These are phyloP conservation scores for Tetrapisispora arboricola DNA, from an alignment of 805 yeast species.

Conservation along the genomic window DNA sequence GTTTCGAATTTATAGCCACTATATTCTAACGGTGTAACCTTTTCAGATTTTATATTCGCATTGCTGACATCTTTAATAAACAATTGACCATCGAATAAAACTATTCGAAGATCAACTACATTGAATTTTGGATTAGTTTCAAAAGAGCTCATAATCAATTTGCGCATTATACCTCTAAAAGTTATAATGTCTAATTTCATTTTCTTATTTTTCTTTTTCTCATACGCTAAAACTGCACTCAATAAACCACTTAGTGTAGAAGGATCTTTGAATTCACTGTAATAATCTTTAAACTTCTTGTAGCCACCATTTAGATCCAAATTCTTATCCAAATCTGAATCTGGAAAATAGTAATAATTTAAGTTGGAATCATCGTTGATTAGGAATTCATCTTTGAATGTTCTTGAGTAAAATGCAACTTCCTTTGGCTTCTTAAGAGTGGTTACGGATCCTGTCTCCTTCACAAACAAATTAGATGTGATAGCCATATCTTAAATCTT, in stretches of 20 bases:
- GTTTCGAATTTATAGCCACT: conserved; percentile 83
- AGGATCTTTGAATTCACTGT: conserved; percentile 38
- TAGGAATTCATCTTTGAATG: conserved; percentile 41
- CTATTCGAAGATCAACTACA: conserved; percentile 49
- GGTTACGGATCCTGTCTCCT: conserved; percentile 48
- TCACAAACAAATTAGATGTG: conserved; percentile 24
- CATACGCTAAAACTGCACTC: conserved; percentile 44
- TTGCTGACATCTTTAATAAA: conserved; percentile 43
- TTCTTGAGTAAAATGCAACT: conserved; percentile 54
- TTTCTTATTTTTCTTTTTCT: conserved; percentile 35
- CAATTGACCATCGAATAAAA: conserved; percentile 65
- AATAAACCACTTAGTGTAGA: conserved; percentile 43
- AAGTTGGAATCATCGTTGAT: conserved; percentile 44
- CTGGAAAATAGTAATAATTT: conserved; percentile 75
- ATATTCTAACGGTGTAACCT: conserved; percentile 22
- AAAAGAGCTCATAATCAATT: conserved; percentile 48
- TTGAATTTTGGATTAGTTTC: conserved; percentile 39
- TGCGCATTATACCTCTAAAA: conserved; percentile 69
- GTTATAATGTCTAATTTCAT: conserved; percentile 58
- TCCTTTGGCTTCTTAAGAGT: conserved; percentile 83
- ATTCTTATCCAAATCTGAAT: conserved; percentile 48
- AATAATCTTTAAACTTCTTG: conserved; percentile 44
- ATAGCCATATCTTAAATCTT: conserved; percentile 17
- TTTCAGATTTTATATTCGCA: conserved; percentile 20
- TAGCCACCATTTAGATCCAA: conserved; percentile 60